These are phyloP conservation scores for Phytophthora aleatoria DNA, from an alignment of 352 stramenopile species.

Conservation along the genomic window DNA sequence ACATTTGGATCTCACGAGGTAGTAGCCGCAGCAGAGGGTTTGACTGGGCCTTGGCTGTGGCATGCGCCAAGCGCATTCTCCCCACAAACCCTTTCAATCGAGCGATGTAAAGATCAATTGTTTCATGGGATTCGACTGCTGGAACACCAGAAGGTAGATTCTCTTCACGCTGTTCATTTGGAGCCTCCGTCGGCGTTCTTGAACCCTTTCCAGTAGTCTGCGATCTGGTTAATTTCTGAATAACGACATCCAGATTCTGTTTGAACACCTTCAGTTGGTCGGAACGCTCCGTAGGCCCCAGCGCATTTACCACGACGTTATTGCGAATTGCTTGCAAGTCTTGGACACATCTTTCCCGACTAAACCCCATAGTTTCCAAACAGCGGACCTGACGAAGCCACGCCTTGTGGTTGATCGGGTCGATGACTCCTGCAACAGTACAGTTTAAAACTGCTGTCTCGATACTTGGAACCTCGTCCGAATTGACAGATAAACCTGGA, in stretches of 20 bases:
- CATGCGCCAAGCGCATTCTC: background rate
- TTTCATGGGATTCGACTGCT: background rate
- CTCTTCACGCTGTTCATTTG: slow-evolving; percentile 3
- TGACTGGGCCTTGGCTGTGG: background rate
- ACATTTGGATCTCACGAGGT: slow-evolving; percentile 22
- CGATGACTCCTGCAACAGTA: slow-evolving; percentile 33
- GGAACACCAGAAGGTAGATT: background rate
- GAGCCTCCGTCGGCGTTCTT: slow-evolving; percentile 4
- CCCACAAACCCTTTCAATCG: slow-evolving; percentile 20
- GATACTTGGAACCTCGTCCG: background rate
- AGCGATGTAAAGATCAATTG: slow-evolving; percentile 31
- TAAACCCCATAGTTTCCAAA: slow-evolving; percentile 21
- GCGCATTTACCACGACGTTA: slow-evolving; percentile 1
- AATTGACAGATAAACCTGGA: background rate
- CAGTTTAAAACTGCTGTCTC: slow-evolving; percentile 22
- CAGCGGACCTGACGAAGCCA: slow-evolving; percentile 31
- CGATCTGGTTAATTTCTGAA: background rate
- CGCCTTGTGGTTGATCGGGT: slow-evolving; percentile 33
- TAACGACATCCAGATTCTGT: background rate
- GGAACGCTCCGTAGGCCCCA: background rate
- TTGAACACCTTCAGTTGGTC: slow-evolving; percentile 22
- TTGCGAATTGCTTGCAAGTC: slow-evolving; percentile 13
- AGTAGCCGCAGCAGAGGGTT: background rate
- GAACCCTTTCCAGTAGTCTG: background rate
- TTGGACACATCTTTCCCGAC: slow-evolving; percentile 2